Percentiles rank a stretch among this genome's conserved stretches.
phyloP scores from a whole-genome alignment of 495 filamentous ascomycete species.

The Lophiostoma macrostomum region DNA sequence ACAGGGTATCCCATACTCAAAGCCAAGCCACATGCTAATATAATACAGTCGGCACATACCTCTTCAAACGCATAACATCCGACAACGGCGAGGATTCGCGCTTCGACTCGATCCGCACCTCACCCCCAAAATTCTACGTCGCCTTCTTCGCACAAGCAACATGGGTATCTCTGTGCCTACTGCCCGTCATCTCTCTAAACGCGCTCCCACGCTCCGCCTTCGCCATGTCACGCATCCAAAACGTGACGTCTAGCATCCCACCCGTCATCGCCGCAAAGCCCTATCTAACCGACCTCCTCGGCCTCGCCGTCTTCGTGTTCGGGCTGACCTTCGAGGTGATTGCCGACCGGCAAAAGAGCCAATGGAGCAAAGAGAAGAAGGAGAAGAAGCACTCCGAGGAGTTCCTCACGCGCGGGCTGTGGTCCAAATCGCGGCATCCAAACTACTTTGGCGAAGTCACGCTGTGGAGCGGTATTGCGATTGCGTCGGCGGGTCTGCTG shows the following conservation, averaged over 20 bases:
- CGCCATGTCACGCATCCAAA: conserved; percentile 8
- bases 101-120: conserved; percentile 58
- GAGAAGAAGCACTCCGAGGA: conserved; percentile 60
- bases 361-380: conserved; percentile 55
- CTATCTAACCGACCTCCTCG: conserved; percentile 52
- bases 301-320: conserved; percentile 51
- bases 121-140: conserved; percentile 50
- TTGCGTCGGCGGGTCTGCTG: conserved; percentile 50
- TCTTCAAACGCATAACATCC: conserved; percentile 54
- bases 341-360: conserved; percentile 59
- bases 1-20: too few relatives aligned
- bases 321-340: conserved; percentile 58
- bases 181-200: conserved; percentile 61
- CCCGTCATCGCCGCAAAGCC: conserved; percentile 38
- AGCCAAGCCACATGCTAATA: too few relatives aligned
- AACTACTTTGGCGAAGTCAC: conserved; percentile 68
- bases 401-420: conserved; percentile 59
- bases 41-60: conserved; percentile 54
- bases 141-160: conserved; percentile 59
- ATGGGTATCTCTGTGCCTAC: conserved; percentile 60
- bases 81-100: conserved; percentile 56
- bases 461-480: conserved; percentile 62
- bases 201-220: conserved; percentile 50
- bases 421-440: conserved; percentile 58
- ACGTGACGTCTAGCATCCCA: conserved; percentile 9